Evolutionary conservation across 169 alveolate species (phyloP).

Genomic region (Plasmodium sp.): DNA sequence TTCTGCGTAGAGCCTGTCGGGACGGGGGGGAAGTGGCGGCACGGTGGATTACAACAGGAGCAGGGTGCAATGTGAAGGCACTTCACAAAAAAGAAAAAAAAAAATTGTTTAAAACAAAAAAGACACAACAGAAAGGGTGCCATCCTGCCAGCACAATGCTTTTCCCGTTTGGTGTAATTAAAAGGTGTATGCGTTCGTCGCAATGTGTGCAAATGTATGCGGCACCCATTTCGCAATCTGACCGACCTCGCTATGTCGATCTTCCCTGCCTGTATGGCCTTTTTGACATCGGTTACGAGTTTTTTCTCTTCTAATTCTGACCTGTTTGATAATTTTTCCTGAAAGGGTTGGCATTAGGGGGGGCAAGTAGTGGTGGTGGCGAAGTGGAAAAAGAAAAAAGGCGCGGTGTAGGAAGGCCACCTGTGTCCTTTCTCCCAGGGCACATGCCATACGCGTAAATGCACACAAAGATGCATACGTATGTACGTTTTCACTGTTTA

Average conservation of each 20-base stretch:
- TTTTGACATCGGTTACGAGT: conserved; percentile 36
- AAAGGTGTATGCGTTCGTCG: background rate
- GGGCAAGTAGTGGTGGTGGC: background rate
- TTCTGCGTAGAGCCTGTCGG: conserved; percentile 47
- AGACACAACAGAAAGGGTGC: background rate
- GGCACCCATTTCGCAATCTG: background rate
- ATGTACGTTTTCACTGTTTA: conserved; percentile 9
- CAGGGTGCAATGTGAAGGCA: background rate
- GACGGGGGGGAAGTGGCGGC: background rate
- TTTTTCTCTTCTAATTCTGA: conserved; percentile 64
- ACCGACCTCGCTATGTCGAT: conserved; percentile 62
- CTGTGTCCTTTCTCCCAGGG: background rate
- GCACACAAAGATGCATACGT: background rate
- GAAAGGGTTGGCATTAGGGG: background rate
- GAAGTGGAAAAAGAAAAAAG: background rate
- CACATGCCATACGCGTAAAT: background rate
- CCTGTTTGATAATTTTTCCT: conserved; percentile 67
- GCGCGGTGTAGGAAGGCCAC: background rate
- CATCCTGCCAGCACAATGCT: background rate
- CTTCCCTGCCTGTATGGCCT: conserved; percentile 71
- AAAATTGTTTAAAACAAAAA: background rate
- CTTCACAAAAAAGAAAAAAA: background rate
- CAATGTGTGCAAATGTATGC: background rate
- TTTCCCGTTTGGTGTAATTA: background rate
- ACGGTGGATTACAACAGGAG: background rate